A percentile compares a stretch with the other conserved stretches of the same genome.
Conservation (phyloP, 345 rosid species). For the Clarkia xantiana region DNA sequence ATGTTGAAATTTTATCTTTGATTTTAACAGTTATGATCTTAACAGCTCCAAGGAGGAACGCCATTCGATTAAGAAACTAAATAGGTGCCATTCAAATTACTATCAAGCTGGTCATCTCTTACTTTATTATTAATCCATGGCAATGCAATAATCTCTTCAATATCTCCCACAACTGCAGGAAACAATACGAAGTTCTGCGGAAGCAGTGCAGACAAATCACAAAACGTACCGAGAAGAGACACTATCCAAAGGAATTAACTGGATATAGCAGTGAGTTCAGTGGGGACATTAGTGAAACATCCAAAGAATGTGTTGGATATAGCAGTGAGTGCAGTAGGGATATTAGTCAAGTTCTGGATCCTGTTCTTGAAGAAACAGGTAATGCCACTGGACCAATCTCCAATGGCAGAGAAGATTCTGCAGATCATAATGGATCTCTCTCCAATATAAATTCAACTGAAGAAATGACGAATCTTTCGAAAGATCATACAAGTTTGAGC, state of each 20-base stretch:
- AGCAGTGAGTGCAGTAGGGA: conserved; percentile 23
- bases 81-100: conserved; percentile 27
- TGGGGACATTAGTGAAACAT: conserved; percentile 20
- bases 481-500: background rate
- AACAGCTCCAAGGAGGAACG: conserved; percentile 63
- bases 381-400: conserved; percentile 8
- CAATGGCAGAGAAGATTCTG: conserved; percentile 22
- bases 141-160: background rate
- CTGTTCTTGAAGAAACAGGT: conserved; percentile 23
- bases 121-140: background rate
- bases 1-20: conserved; percentile 3
- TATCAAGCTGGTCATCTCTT: background rate
- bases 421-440: conserved; percentile 9
- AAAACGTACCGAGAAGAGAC: conserved; percentile 22
- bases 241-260: conserved; percentile 24
- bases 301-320: conserved; percentile 23
- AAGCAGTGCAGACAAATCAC: conserved; percentile 40
- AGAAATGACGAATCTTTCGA: background rate
- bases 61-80: conserved; percentile 29
- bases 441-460: background rate
- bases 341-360: conserved; percentile 34
- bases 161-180: conserved; percentile 24
- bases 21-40: conserved; percentile 43
- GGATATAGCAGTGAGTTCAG: conserved; percentile 18
- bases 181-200: conserved; percentile 49